Base-by-base conservation (phyloP, 305 asterid genomes). In the Fraxinus angustifolia region DNA sequence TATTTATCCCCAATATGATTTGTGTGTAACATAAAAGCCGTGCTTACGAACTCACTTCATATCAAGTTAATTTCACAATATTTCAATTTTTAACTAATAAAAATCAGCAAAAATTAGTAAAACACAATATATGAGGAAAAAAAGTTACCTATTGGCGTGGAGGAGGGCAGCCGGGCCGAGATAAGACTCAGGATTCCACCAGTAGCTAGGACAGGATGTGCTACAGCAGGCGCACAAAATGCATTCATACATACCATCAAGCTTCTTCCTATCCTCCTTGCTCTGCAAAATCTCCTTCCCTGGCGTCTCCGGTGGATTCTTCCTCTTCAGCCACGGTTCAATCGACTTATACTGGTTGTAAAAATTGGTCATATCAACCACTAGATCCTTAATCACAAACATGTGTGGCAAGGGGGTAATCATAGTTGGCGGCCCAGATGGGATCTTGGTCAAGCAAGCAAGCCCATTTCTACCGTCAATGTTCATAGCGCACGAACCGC, bases 181-280 rank as follows among this genome's bases (percentile, higher is more conserved):
- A 85, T 88, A 88, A 73, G 88, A 74, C 79, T 88, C 91, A 1
- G 91, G 91, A 73, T 88, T 88, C 91, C 91, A 88, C 91, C 91
- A 87, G 79, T 88, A 88, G 72, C 91, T 88, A 21, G 91, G 89
- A 75, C 91, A 88, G 1, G 91, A 88, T 33, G 91, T 88, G 78
- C 91, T 88, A 74, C 56, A 45, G n/a, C 56, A 45, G 56, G 56
- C 56, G 17, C 56, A 45, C 56, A 45, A 12, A 45, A 45, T 45
- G n/a, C 56, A 45, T 45, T 45, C 56, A 45, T 45, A 45, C 56
- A 45, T 45, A 2, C 56, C 56, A 45, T 45, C 56, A 12, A 45
- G 56, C 17, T 45, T 45, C 56, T 45, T 45, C 56, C 56, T 45
- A 14, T 88, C 90, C 2, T 19, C 80, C 80, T 88, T 88, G 78